Evolutionary conservation across 495 filamentous ascomycete genomes (phyloP), one percentile per base, ranked within the genome.

Genomic region (Podospora didyma): DNA sequence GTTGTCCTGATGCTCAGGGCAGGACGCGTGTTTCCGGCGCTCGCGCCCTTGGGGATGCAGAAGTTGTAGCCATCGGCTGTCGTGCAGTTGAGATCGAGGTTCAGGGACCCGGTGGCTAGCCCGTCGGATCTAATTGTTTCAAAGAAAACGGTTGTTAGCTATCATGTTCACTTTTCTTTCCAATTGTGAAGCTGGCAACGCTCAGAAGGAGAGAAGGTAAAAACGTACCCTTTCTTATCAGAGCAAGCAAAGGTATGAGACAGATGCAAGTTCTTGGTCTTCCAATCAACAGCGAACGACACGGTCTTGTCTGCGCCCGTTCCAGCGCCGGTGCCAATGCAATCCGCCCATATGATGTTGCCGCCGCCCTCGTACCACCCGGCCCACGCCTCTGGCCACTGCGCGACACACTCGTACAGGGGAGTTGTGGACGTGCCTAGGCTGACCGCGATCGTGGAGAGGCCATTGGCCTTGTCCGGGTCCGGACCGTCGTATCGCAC

Each of bases 241-340:
- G 71, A 73, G 47, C 73, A 75, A 3, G 58, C 46, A 53, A 70
- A 75, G 2, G 68, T 73, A 49, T 75, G 73, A 0, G 69, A 63
- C 39, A 75, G 48, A 22, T 73, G 70, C 48, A 73, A 59, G 9
- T 59, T 67, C 42, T 63, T 68, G 16, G 58, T 73, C 49, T 69
- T 70, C 73, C 69, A 73, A 41, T 75, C 73, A 7, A 69, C 20
- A 0, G 73, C 67, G 44, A 73, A 71, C 0, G 71, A 62, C 2
- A 75, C 65, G 2, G 73, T 67, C 7, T 63, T 68, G 55, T 75
- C 69, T 7, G 54, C 53, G 0, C 62, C 67, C 1, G 51, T 46
- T 2, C 73, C 74, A 11, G 72, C 68, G 0, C 71, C 73, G 7
- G 69, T 72, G 64, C 66, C 73, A 57, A 75, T 75, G 56, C 73